phyloP scores from a whole-genome alignment of 1,139 yeast species.

The Kluyveromyces sp. region DNA sequence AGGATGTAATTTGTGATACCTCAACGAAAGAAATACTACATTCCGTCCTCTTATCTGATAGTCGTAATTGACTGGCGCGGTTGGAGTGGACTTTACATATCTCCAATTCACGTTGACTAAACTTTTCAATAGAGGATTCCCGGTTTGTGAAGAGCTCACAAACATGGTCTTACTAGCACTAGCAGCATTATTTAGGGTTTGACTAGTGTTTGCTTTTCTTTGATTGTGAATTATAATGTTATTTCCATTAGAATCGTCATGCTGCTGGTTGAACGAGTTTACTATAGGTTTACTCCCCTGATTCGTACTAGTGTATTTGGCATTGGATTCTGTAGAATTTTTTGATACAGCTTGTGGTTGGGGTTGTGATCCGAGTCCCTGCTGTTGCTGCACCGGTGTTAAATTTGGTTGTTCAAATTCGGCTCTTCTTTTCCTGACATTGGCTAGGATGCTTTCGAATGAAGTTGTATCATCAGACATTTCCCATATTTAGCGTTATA shows the following conservation, averaged over 20 bases:
- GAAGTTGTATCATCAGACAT: constrained; percentile 46
- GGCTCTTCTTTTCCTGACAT: constrained; percentile 43
- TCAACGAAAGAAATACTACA: constrained; percentile 64
- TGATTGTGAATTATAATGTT: neutral
- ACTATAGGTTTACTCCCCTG: neutral
- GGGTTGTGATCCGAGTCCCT: neutral
- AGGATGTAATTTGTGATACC: constrained; percentile 81
- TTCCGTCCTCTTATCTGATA: constrained; percentile 59
- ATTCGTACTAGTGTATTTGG: neutral
- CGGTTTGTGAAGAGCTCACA: constrained; percentile 50
- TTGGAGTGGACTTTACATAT: constrained; percentile 33
- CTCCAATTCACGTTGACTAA: constrained; percentile 45
- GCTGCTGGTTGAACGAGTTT: constrained; percentile 9
- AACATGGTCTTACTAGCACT: constrained; percentile 28
- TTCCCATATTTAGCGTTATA: neutral
- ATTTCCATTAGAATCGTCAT: neutral
- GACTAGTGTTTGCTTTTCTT: neutral
- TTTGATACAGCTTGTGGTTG: neutral
- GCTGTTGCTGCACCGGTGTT: neutral
- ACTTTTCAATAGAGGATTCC: constrained; percentile 48
- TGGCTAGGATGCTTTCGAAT: constrained; percentile 56
- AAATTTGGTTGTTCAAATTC: constrained; percentile 11
- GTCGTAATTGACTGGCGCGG: constrained; percentile 49
- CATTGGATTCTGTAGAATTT: neutral
- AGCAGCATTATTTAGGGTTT: neutral